Percentiles rank a stretch among this genome's conserved stretches.
phyloP scores from a whole-genome alignment of 2,329 filamentous ascomycete genomes.

The Scolecobasidium constrictum region DNA sequence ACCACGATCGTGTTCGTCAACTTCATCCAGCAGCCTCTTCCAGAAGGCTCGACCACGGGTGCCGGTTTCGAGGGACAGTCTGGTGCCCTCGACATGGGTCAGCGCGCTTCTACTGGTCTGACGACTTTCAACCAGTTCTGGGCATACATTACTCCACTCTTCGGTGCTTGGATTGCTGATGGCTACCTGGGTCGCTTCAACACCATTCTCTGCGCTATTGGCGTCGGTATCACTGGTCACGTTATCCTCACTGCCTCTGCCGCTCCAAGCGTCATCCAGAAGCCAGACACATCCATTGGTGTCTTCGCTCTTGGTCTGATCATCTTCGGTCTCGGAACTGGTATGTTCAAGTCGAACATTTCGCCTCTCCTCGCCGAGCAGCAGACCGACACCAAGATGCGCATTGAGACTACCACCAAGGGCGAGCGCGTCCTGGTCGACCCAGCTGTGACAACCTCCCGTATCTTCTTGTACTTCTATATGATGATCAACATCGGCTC shows the following conservation, averaged over 20 bases:
- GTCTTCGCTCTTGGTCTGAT: slow-evolving; percentile 47
- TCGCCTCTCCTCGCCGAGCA: slow-evolving; percentile 50
- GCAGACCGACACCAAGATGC: slow-evolving; percentile 36
- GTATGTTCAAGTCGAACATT: slow-evolving; percentile 59
- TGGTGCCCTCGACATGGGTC: slow-evolving; percentile 44
- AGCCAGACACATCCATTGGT: slow-evolving; percentile 22
- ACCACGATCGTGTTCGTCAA: slow-evolving; percentile 49
- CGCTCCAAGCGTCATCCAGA: slow-evolving; percentile 37
- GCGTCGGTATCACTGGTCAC: slow-evolving; percentile 48
- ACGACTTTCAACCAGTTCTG: slow-evolving; percentile 46
- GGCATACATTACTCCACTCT: slow-evolving; percentile 45
- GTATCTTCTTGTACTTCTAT: slow-evolving; percentile 50
- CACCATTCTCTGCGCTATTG: slow-evolving; percentile 45
- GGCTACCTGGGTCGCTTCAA: slow-evolving; percentile 51
- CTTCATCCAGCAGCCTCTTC: slow-evolving; percentile 26
- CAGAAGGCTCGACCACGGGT: slow-evolving; percentile 22
- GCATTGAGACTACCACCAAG: slow-evolving; percentile 21
- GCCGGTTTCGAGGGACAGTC: slow-evolving; percentile 23
- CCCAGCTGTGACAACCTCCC: slow-evolving; percentile 53
- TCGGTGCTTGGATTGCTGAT: slow-evolving; percentile 49
- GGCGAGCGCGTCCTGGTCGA: slow-evolving; percentile 57
- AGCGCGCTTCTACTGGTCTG: slow-evolving; percentile 41
- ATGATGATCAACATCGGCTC: slow-evolving; percentile 28
- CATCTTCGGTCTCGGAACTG: slow-evolving; percentile 51
- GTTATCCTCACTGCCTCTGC: slow-evolving; percentile 45